Conservation (phyloP, 805 yeast species). For the Ogataea henricii region DNA sequence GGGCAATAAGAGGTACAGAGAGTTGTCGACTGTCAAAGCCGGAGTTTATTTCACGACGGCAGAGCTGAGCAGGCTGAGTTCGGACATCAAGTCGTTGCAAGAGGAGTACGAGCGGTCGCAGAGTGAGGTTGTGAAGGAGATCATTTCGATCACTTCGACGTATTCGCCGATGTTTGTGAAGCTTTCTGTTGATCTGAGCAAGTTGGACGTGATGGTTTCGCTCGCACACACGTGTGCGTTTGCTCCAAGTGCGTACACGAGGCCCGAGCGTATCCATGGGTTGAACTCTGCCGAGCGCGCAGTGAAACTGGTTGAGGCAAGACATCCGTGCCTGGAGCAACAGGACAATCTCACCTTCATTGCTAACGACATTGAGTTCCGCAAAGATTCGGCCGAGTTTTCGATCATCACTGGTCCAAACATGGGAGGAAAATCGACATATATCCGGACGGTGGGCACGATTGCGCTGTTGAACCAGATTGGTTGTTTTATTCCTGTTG, state of each 20-base stretch:
- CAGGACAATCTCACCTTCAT: constrained; percentile 91
- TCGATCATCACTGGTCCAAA: constrained; percentile 92
- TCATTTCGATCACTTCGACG: constrained; percentile 76
- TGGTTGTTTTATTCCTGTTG: constrained; percentile 86
- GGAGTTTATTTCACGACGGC: constrained; percentile 90
- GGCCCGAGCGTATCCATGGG: constrained; percentile 60
- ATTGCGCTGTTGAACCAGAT: constrained; percentile 85
- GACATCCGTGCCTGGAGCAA: constrained; percentile 94
- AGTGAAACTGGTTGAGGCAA: constrained; percentile 65
- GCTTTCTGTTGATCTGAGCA: constrained; percentile 63
- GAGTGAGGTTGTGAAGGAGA: constrained; percentile 76
- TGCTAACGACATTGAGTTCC: constrained; percentile 80
- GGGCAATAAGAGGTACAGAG: constrained; percentile 61
- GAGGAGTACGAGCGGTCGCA: constrained; percentile 75
- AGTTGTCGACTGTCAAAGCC: constrained; percentile 89
- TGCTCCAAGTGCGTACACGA: constrained; percentile 80
- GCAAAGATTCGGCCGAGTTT: constrained; percentile 62
- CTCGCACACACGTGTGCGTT: constrained; percentile 83
- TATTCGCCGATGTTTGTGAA: constrained; percentile 78
- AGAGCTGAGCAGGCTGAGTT: constrained; percentile 59
- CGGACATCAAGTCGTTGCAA: constrained; percentile 57
- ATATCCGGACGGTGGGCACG: constrained; percentile 86
- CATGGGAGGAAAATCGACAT: constrained; percentile 97
- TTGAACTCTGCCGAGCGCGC: constrained; percentile 50
- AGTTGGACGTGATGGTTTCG: constrained; percentile 78